Evolutionary conservation across 768 basidiomycete species (phyloP).

Genomic region (Leucocoprinus leucothites): DNA sequence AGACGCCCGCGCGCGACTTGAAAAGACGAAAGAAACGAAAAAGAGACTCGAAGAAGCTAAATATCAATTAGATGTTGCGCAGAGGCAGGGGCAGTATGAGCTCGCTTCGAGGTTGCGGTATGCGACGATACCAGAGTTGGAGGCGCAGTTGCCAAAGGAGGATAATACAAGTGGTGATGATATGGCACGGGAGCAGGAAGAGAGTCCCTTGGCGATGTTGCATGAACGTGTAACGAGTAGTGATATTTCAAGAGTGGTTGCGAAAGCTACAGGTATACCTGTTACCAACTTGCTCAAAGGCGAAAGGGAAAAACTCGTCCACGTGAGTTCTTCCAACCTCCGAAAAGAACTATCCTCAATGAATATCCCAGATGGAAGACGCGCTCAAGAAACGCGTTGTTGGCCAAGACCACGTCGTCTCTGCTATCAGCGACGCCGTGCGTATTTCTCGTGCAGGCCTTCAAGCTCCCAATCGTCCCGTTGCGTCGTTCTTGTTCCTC

Average conservation of each 20-base stretch:
- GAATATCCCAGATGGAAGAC: conserved; percentile 88
- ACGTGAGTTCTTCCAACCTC: conserved; percentile 46
- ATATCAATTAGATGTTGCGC: conserved; percentile 82
- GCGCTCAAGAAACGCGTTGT: conserved; percentile 71
- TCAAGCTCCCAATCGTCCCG: conserved; percentile 83
- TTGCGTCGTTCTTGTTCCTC: conserved; percentile 90
- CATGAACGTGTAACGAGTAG: conserved; percentile 87
- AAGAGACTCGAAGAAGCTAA: conserved; percentile 78
- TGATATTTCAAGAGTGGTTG: conserved; percentile 87
- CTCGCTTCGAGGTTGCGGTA: conserved; percentile 81
- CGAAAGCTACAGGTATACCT: conserved; percentile 87
- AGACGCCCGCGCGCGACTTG: conserved; percentile 67
- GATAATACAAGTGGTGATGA: conserved; percentile 35
- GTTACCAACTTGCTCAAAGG: conserved; percentile 87
- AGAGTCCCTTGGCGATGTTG: conserved; percentile 60
- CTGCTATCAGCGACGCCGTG: conserved; percentile 85
- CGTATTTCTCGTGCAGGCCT: conserved; percentile 90
- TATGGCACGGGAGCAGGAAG: conserved; percentile 35
- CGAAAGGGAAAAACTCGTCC: conserved; percentile 84
- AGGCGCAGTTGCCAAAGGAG: conserved; percentile 62
- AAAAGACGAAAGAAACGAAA: conserved; percentile 70
- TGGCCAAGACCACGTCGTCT: conserved; percentile 88
- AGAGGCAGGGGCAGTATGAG: conserved; percentile 86
- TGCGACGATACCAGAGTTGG: conserved; percentile 79
- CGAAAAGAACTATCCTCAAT: neutral